Conservation (phyloP, 306 rosid genomes). For the Quercus wislizeni region DNA sequence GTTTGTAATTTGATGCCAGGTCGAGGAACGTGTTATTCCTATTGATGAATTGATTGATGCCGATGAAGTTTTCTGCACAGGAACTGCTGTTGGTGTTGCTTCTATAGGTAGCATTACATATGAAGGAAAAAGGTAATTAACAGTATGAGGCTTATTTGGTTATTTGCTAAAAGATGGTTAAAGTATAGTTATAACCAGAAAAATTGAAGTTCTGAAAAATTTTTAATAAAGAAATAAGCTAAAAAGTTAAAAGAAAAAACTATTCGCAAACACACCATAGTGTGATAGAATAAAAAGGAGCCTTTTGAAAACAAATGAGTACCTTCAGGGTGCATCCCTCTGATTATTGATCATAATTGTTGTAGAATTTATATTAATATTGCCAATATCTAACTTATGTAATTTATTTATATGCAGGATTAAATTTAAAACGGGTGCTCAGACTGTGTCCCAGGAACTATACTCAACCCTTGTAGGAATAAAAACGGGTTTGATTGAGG, state of each 20-base stretch:
- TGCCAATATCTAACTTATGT: not conserved
- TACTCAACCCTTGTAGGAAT: constrained; percentile 54
- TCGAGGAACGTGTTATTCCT: constrained; percentile 51
- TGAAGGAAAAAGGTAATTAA: constrained; percentile 48
- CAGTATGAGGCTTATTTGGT: not conserved
- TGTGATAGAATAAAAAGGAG: not conserved
- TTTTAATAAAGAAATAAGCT: too few species aligned
- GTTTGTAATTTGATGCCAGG: constrained; percentile 34
- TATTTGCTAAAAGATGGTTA: too few species aligned
- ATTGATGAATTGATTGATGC: constrained; percentile 80
- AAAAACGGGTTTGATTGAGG: constrained; percentile 64
- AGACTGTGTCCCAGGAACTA: constrained; percentile 46
- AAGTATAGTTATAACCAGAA: too few species aligned
- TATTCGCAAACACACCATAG: too few species aligned
- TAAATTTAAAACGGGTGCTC: constrained; percentile 56
- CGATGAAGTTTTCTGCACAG: constrained; percentile 88
- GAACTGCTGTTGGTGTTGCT: constrained; percentile 90
- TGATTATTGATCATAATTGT: not conserved
- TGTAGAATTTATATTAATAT: not conserved
- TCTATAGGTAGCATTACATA: constrained; percentile 69
- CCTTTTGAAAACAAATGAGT: not conserved
- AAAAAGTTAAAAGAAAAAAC: too few species aligned
- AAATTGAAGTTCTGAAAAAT: too few species aligned
- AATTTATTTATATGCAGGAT: constrained; percentile 42
- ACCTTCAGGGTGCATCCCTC: not conserved